Base-by-base conservation (phyloP, 805 yeast species). In the Saturnispora mendoncae region DNA sequence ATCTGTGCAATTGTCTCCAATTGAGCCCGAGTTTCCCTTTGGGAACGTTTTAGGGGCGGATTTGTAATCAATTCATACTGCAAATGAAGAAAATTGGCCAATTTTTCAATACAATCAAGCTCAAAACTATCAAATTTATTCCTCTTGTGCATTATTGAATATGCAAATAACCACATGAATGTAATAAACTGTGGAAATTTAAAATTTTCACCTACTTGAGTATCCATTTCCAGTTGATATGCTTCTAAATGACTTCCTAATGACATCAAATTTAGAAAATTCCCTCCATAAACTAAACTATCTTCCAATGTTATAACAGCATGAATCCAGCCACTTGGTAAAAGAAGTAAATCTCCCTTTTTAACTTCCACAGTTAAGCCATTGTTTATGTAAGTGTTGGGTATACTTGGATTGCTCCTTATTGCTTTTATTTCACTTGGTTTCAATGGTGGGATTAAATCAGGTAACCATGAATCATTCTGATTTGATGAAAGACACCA, bases 261-360 rank as follows among this genome's bases (percentile, higher is more conserved):
- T 51, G 80, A 79, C 41, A 74, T 61, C 31, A 76, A 55, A 0
- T 94, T 84, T 21, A 87, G 62, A 56, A 80, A 87, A 56, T 87
- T 87, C 0, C 97, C 97, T 2, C 96, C 96, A 42, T 87, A 73
- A 3, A 87, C 86, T 2, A 86, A 62, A 0, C 94, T 74, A 55
- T 87, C 95, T 13, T 65, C 62, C 0, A 94, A 90, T 0, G 96
- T 86, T 53, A 76, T 76, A 0, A 87, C 97, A 0, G 92, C 78
- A 59, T 87, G 96, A 38, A 87, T 86, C 94, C 95, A 87, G 0
- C 95, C 95, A 32, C 92, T 78, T 3, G 97, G 96, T 15, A 87
- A 79, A 12, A 86, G 67, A 60, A 87, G 69, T 20, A 86, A 67
- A 53, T 87, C 95, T 1, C 94, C 94, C 1, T 74, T 71, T 12